Evolutionary conservation across 768 basidiomycete species (phyloP).

Genomic region (Trametes meyenii): DNA sequence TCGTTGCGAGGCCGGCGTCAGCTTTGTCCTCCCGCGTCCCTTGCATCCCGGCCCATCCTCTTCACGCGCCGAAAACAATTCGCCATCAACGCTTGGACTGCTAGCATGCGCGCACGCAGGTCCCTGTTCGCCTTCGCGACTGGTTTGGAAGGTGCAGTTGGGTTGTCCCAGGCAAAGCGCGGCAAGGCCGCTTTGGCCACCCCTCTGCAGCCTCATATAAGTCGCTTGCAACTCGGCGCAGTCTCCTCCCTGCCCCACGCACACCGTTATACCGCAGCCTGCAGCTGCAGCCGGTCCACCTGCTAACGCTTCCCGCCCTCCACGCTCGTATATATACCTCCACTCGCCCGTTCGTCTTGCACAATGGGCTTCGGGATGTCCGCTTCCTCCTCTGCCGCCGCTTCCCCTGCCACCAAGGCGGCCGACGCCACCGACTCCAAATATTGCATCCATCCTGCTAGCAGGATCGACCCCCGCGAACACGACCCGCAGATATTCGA

Average conservation of each 20-base stretch:
- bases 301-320: not conserved
- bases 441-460: conserved; percentile 16
- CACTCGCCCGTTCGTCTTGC: not conserved
- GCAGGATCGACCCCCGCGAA: not conserved
- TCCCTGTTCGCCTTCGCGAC: conserved; percentile 14
- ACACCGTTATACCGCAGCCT: not conserved
- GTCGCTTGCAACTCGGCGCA: conserved; percentile 6
- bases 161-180: conserved; percentile 3
- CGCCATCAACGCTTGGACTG: conserved; percentile 14
- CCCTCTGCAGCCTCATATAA: not conserved
- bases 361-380: conserved; percentile 2
- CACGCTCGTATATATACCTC: not conserved
- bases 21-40: conserved; percentile 8
- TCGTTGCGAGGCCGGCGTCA: conserved; percentile 7
- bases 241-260: not conserved
- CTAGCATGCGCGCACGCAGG: not conserved
- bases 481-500: conserved; percentile 6
- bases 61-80: not conserved
- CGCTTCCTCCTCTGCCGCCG: not conserved
- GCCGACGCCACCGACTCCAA: not conserved
- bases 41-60: not conserved
- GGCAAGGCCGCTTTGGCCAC: conserved; percentile 13
- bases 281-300: conserved; percentile 5
- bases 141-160: conserved; percentile 5
- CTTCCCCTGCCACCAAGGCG: not conserved